phyloP scores from a whole-genome alignment of 257 asterid species.

The Pogostemon cablin region DNA sequence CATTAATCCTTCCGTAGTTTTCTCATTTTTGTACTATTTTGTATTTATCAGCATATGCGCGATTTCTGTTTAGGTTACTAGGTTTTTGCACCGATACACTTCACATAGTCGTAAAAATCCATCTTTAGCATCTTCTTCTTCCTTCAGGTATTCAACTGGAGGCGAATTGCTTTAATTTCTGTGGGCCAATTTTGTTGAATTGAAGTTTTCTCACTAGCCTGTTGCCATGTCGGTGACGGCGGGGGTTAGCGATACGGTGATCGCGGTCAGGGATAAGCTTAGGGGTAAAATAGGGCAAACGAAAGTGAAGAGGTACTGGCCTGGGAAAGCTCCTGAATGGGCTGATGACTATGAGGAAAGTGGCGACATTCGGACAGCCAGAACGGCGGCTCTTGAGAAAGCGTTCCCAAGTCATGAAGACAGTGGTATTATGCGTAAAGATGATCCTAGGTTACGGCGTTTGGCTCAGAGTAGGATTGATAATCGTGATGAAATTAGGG shows the following conservation, averaged over 20 bases:
- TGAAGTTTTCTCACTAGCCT: conserved; percentile 20
- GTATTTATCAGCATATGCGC: not conserved
- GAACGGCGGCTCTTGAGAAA: conserved; percentile 59
- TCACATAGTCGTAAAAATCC: not conserved
- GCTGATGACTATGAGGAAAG: conserved; percentile 83
- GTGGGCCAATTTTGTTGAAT: conserved; percentile 18
- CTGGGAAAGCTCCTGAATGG: conserved; percentile 98
- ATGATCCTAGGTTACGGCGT: conserved; percentile 86
- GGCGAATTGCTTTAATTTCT: not conserved
- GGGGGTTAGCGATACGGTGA: conserved; percentile 85
- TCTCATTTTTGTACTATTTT: not conserved
- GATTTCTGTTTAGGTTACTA: not conserved
- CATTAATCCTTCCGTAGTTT: not conserved
- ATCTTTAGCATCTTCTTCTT: not conserved
- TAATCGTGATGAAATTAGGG: conserved; percentile 83
- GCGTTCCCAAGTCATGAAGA: conserved; percentile 64
- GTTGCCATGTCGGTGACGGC: conserved; percentile 91
- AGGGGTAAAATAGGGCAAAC: conserved; percentile 95
- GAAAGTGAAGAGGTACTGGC: conserved; percentile 94
- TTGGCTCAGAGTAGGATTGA: conserved; percentile 82
- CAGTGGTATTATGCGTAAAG: conserved; percentile 49
- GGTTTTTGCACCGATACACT: not conserved
- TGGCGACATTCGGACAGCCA: conserved; percentile 64
- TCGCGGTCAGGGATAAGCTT: conserved; percentile 88
- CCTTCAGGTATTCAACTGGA: conserved; percentile 14